A percentile compares a stretch with the other conserved stretches of the same genome.
Conservation (phyloP, 345 rosid genomes). For the Carallia pectinifolia region DNA sequence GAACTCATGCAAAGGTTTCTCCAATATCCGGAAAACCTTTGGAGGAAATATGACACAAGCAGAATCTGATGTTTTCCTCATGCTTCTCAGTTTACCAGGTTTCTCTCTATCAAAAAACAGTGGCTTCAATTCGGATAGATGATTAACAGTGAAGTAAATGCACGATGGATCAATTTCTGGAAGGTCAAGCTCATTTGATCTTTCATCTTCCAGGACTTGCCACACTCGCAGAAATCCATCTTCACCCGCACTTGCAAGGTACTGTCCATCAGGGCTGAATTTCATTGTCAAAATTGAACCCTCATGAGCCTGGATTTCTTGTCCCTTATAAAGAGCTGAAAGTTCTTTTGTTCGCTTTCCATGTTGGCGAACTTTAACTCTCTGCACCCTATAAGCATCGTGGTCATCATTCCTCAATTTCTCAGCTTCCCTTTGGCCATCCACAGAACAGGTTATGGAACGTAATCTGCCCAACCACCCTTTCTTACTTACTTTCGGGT, state of each 20-base stretch:
- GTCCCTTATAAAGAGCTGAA: slow-evolving; percentile 22
- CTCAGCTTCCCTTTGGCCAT: slow-evolving; percentile 38
- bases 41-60: slow-evolving; percentile 44
- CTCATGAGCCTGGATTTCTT: slow-evolving; percentile 29
- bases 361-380: slow-evolving; percentile 44
- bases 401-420: slow-evolving; percentile 33
- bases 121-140: slow-evolving; percentile 32
- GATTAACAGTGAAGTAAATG: slow-evolving; percentile 36
- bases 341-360: slow-evolving; percentile 19
- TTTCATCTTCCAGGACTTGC: slow-evolving; percentile 22
- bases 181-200: slow-evolving; percentile 17
- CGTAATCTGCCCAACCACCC: slow-evolving; percentile 63
- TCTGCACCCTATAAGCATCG: slow-evolving; percentile 24
- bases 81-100: slow-evolving; percentile 24
- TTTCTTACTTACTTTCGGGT: slow-evolving; percentile 44
- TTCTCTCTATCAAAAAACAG: slow-evolving; percentile 23
- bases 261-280: slow-evolving; percentile 31
- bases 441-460: slow-evolving; percentile 51
- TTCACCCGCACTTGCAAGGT: slow-evolving; percentile 35
- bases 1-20: slow-evolving; percentile 51
- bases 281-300: slow-evolving; percentile 35
- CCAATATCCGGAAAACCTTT: slow-evolving; percentile 37
- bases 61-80: slow-evolving; percentile 25
- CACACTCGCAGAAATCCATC: slow-evolving; percentile 32
- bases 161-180: slow-evolving; percentile 35